Evolutionary conservation across 306 rosid genomes (phyloP).

Genomic region (Pterocarpus santalinus): DNA sequence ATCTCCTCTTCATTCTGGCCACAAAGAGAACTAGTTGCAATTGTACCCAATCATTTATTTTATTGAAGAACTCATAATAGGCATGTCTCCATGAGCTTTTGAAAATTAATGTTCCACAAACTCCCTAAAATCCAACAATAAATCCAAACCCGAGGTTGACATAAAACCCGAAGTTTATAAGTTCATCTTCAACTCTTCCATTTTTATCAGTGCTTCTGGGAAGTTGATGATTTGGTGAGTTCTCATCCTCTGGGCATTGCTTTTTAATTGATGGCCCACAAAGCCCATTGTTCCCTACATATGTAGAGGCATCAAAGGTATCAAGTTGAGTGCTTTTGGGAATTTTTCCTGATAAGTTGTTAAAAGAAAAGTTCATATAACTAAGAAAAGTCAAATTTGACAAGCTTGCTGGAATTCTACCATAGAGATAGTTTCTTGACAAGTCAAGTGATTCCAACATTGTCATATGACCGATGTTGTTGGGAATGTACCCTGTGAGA

Average conservation of each 20-base stretch:
- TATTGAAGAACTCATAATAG: constrained; percentile 41
- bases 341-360: not conserved
- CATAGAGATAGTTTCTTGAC: constrained; percentile 25
- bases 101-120: constrained; percentile 37
- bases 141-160: not conserved
- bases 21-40: not conserved
- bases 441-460: constrained; percentile 47
- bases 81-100: constrained; percentile 41
- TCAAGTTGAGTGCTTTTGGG: not conserved
- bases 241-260: not conserved
- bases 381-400: too few relatives aligned
- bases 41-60: constrained; percentile 28
- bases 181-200: not conserved
- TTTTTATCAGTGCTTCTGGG: not conserved
- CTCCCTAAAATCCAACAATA: constrained; percentile 29
- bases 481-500: constrained; percentile 47
- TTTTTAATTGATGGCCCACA: constrained; percentile 45
- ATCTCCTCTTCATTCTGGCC: not conserved
- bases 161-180: constrained; percentile 35
- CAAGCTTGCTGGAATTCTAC: too few relatives aligned
- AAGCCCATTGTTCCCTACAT: constrained; percentile 34
- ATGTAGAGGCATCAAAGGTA: constrained; percentile 25
- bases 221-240: not conserved
- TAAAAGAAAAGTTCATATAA: too few relatives aligned
- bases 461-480: constrained; percentile 40